Conservation (phyloP, 768 basidiomycete species). For the Tulasnella sp. region DNA sequence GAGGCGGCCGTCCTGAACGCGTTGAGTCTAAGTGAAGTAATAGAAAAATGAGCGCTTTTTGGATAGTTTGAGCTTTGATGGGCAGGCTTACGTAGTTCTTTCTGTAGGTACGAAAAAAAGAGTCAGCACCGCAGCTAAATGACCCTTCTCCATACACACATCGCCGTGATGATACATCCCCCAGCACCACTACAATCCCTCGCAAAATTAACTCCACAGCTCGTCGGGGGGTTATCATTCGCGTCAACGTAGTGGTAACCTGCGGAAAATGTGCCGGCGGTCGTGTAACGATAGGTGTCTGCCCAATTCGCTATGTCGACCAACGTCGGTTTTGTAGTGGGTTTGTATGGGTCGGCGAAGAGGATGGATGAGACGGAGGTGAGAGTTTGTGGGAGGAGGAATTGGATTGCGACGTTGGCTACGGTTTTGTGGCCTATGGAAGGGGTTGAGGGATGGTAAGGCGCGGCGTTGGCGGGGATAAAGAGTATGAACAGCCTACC, state of each 20-base stretch:
- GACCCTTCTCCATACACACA: not conserved
- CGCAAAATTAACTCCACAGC: slow-evolving; percentile 12
- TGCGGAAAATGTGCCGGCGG: slow-evolving; percentile 1
- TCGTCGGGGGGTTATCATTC: slow-evolving; percentile 5
- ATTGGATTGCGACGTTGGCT: not conserved
- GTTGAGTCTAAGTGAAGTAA: not conserved
- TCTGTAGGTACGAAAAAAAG: not conserved
- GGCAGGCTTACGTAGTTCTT: slow-evolving; percentile 8
- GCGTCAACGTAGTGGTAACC: slow-evolving; percentile 13
- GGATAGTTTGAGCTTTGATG: not conserved
- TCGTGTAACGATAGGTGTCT: slow-evolving; percentile 5
- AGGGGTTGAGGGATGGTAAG: not conserved
- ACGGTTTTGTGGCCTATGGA: slow-evolving; percentile 14
- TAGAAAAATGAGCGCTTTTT: not conserved
- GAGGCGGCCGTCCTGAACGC: slow-evolving; percentile 10
- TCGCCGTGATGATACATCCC: slow-evolving; percentile 12
- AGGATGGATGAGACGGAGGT: not conserved
- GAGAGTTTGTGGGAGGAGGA: not conserved
- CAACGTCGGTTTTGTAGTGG: not conserved
- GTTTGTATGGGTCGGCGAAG: not conserved
- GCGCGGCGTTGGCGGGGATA: no score
- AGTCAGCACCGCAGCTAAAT: not conserved
- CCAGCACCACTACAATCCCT: slow-evolving; percentile 3
- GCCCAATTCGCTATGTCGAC: slow-evolving; percentile 15
- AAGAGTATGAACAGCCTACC: not conserved